Evolutionary conservation across 1,284 basidiomycete genomes (phyloP).

Genomic region (Tilletiaria anomala): DNA sequence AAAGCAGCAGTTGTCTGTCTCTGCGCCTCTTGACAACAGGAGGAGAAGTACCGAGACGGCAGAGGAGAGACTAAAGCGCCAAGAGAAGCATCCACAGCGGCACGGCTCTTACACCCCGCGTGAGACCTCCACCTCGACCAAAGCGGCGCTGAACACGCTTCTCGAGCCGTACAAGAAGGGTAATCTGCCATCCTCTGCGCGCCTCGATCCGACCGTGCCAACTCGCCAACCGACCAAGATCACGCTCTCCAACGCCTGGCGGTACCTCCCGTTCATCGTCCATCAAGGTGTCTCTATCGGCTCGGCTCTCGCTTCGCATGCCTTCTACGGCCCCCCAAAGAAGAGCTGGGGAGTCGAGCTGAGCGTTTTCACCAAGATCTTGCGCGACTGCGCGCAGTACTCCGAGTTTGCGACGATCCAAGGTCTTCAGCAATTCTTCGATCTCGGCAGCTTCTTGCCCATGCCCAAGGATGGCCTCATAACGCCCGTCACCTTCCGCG

Average conservation of each 20-base stretch:
- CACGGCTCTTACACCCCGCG: neutral
- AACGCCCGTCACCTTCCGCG: conserved; percentile 82
- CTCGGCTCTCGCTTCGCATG: conserved; percentile 32
- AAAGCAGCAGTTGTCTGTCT: no score
- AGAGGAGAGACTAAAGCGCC: neutral
- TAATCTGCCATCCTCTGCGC: conserved; percentile 22
- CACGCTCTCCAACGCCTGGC: conserved; percentile 29
- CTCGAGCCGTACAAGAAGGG: conserved; percentile 29
- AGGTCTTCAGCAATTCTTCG: conserved; percentile 55
- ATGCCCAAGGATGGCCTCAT: conserved; percentile 84
- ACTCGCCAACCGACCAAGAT: conserved; percentile 15
- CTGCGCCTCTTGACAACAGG: no score
- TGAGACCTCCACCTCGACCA: conserved; percentile 14
- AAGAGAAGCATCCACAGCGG: neutral
- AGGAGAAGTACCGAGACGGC: no score
- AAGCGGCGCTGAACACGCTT: conserved; percentile 21
- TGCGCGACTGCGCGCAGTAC: conserved; percentile 70
- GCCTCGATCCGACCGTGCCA: conserved; percentile 21
- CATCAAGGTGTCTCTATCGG: conserved; percentile 34
- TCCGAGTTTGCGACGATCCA: conserved; percentile 71
- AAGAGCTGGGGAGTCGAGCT: conserved; percentile 71
- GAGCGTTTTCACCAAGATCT: conserved; percentile 51
- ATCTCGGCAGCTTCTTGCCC: conserved; percentile 66
- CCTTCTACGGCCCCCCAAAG: conserved; percentile 54
- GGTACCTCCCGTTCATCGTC: conserved; percentile 33